Conservation (phyloP, 2,329 filamentous ascomycete genomes). For the Ciborinia camelliae region DNA sequence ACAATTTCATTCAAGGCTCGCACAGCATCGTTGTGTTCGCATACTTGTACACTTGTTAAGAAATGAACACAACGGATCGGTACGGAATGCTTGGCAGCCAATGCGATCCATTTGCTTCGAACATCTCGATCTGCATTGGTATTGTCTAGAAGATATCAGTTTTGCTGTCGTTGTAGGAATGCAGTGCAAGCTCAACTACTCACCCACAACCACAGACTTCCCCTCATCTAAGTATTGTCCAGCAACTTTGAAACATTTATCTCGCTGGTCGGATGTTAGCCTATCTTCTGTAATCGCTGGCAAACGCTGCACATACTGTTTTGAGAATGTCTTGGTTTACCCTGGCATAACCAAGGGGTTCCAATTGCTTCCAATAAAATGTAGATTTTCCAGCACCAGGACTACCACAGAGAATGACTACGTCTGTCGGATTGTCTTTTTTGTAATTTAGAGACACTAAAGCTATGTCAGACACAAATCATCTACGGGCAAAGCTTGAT, state of each 20-base stretch:
- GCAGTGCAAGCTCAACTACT: slow-evolving; percentile 36
- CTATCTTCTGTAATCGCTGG: slow-evolving; percentile 13
- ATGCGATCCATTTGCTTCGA: slow-evolving; percentile 70
- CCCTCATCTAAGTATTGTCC: slow-evolving; percentile 60
- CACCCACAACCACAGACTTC: slow-evolving; percentile 74
- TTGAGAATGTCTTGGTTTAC: slow-evolving; percentile 91
- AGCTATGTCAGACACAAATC: slow-evolving; percentile 22
- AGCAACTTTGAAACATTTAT: slow-evolving; percentile 71
- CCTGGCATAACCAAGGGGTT: slow-evolving; percentile 75
- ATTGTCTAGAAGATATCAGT: slow-evolving; percentile 61
- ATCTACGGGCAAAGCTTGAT: slow-evolving; percentile 11
- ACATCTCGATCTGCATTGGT: slow-evolving; percentile 85
- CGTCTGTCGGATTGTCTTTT: slow-evolving; percentile 64
- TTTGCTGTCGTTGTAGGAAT: slow-evolving; percentile 11
- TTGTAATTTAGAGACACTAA: slow-evolving; percentile 36
- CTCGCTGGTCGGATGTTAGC: slow-evolving; percentile 40
- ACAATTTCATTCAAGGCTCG: slow-evolving; percentile 58
- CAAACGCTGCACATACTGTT: slow-evolving; percentile 46
- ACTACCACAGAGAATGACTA: slow-evolving; percentile 83
- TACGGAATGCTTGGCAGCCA: slow-evolving; percentile 67
- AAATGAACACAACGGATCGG: slow-evolving; percentile 86
- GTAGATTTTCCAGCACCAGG: slow-evolving; percentile 91
- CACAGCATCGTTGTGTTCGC: slow-evolving; percentile 84
- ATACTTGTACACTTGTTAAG: slow-evolving; percentile 59
- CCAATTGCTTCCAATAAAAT: slow-evolving; percentile 75